phyloP scores from a whole-genome alignment of 371 early-diverging fungal species.

The Mortierella sp. region DNA sequence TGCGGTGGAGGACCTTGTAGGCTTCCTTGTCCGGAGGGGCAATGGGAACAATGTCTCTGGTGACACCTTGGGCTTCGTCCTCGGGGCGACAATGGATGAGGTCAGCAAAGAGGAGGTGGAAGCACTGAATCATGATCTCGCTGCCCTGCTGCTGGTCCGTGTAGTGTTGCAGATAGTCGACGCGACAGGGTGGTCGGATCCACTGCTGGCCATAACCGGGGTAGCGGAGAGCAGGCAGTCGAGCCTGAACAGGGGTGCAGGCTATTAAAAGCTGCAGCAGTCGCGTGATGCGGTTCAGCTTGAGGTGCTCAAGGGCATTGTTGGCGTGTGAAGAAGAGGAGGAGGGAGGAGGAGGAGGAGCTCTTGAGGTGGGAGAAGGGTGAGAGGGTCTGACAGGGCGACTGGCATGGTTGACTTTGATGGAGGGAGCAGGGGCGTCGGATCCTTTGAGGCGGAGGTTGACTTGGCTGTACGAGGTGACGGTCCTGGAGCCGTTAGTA shows the following conservation, averaged over 20 bases:
- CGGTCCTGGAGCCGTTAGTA: not conserved
- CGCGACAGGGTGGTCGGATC: slow-evolving; percentile 39
- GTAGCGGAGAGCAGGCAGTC: slow-evolving; percentile 43
- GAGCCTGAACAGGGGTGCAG: slow-evolving; percentile 39
- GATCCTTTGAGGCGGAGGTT: not conserved
- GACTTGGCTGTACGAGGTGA: not conserved
- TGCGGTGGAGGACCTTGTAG: slow-evolving; percentile 31
- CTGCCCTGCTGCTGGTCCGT: slow-evolving; percentile 22
- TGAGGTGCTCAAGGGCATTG: slow-evolving; percentile 16
- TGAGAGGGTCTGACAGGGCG: no score
- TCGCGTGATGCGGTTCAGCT: slow-evolving; percentile 31
- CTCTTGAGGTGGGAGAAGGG: no score
- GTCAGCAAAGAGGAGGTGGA: slow-evolving; percentile 47
- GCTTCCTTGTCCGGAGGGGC: slow-evolving; percentile 31
- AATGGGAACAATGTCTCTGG: slow-evolving; percentile 1
- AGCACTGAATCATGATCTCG: slow-evolving; percentile 31
- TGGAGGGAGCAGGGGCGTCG: not conserved
- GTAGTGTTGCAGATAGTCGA: slow-evolving; percentile 37
- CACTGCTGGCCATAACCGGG: slow-evolving; percentile 52
- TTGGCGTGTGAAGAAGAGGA: not conserved
- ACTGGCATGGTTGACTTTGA: no score
- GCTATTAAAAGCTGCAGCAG: slow-evolving; percentile 46
- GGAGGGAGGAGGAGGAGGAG: no score
- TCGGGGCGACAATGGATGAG: slow-evolving; percentile 16
- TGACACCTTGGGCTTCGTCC: slow-evolving; percentile 8